Evolutionary conservation across 2,329 filamentous ascomycete species (phyloP).

Genomic region (Colletotrichum sp.): DNA sequence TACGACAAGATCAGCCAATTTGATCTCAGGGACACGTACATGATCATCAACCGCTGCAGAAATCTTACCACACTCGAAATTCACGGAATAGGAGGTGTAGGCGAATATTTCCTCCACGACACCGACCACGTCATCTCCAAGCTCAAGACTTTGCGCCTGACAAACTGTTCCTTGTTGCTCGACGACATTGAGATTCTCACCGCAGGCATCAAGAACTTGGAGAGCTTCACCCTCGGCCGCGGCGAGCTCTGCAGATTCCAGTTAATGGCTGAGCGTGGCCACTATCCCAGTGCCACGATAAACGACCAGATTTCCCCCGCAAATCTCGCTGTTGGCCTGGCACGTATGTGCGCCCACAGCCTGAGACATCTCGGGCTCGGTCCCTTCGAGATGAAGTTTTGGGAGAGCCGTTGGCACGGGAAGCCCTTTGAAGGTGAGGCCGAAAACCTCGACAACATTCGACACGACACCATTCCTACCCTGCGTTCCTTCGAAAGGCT

Average conservation of each 20-base stretch:
- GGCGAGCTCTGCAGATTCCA: background rate
- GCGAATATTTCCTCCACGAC: rapidly evolving
- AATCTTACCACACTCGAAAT: background rate
- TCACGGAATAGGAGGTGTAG: conserved; percentile 27
- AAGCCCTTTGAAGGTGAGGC: rapidly evolving
- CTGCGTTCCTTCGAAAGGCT: background rate
- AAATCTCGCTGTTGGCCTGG: rapidly evolving
- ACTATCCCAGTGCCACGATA: rapidly evolving
- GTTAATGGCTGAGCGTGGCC: rapidly evolving
- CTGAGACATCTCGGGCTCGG: background rate
- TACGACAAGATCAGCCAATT: background rate
- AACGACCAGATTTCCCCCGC: background rate
- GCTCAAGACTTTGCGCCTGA: background rate
- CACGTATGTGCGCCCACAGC: background rate
- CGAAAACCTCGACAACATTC: background rate
- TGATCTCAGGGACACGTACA: background rate
- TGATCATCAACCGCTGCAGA: background rate
- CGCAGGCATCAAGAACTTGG: background rate
- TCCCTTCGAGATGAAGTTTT: background rate
- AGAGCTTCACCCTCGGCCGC: background rate
- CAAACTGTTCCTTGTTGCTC: background rate
- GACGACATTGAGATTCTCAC: background rate
- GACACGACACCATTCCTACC: background rate
- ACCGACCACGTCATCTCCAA: conserved; percentile 35
- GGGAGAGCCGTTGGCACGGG: background rate